Base-by-base conservation (phyloP, 73 alveolate species). In the Paramecium pentaurelia region DNA sequence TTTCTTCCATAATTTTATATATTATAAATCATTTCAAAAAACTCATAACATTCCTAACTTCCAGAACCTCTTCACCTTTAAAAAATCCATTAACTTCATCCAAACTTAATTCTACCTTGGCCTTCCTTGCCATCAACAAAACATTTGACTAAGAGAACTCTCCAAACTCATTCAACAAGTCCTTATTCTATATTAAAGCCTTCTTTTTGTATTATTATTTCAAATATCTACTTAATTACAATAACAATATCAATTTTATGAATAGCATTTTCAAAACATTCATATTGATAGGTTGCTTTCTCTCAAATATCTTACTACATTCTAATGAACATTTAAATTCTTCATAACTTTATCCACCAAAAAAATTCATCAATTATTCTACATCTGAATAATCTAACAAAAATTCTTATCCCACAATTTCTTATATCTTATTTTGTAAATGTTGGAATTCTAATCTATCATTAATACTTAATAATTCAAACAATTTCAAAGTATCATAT, bases 1-100 rank as follows among this genome's bases (percentile, higher is more conserved):
- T 64, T 64, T 73, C 87, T 40, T 73, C 87, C 87, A 73, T 73
- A 73, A 34, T 73, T 73, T 73, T 73, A 73, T 37, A 73, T 73
- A 36, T 30, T 73, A 73, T 73, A 73, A 73, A 73, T 73, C 58
- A 34, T 37, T 73, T 73, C 87, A 73, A 73, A 73, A 73, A 73
- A 25, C 87, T 20, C 58, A 73, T 73, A 20, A 80, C 75, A 40
- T 28, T n/a, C 36, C 30, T 42, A 80, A 32, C 36, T 42, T 49
- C 91, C 42, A 40, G 6, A 40, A 32, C 51, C 18, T 80, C 91
- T 10, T 32, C 4, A 40, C 77, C 91, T 80, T 42, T 20, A 49
- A 80, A 45, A 64, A 80, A 45, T 6, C 27, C 51, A 25, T 47
- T 49, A 6, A 42, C 71, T 42, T 80, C 91, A 28, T 80, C 91